phyloP scores from a whole-genome alignment of 2,329 filamentous ascomycete species.

The Aspergillus sp. region DNA sequence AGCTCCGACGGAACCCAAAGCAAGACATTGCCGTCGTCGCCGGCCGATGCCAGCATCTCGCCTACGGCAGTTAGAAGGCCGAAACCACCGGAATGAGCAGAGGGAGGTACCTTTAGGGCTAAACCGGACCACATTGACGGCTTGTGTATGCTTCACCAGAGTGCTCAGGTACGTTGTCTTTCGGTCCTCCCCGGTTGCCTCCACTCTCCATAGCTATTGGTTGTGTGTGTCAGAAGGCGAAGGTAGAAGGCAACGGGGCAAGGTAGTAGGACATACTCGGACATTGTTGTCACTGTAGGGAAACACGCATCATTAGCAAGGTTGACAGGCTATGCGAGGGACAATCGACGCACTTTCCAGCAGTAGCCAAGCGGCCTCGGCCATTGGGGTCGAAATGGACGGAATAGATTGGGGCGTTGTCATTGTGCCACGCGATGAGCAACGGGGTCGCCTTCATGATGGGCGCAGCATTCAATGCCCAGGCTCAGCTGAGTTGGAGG shows the following conservation, averaged over 20 bases:
- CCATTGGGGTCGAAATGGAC: conserved; percentile 91
- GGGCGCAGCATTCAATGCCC: conserved; percentile 20
- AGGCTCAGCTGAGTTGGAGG: conserved; percentile 2
- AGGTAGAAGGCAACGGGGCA: conserved; percentile 4
- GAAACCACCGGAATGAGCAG: neutral
- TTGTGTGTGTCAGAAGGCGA: conserved; percentile 27
- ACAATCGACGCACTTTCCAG: conserved; percentile 59
- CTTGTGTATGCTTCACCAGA: conserved; percentile 85
- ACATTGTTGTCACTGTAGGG: conserved; percentile 71
- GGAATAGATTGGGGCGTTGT: conserved; percentile 93
- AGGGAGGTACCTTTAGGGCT: conserved; percentile 66
- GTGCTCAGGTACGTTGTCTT: conserved; percentile 89
- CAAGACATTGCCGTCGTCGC: conserved; percentile 94
- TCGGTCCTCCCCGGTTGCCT: conserved; percentile 71
- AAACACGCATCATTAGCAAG: conserved; percentile 9
- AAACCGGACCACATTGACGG: conserved; percentile 96
- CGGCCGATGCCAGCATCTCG: conserved; percentile 86
- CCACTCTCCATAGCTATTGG: conserved; percentile 77
- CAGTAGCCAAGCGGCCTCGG: conserved; percentile 85
- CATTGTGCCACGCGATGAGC: conserved; percentile 97
- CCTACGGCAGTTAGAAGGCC: conserved; percentile 45
- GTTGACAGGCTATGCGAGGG: neutral
- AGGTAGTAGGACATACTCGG: conserved; percentile 50
- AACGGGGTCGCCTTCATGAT: conserved; percentile 91
- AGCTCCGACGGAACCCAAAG: conserved; percentile 87